Evolutionary conservation across 1,284 basidiomycete genomes (phyloP).

Genomic region (Caloboletus firmus): DNA sequence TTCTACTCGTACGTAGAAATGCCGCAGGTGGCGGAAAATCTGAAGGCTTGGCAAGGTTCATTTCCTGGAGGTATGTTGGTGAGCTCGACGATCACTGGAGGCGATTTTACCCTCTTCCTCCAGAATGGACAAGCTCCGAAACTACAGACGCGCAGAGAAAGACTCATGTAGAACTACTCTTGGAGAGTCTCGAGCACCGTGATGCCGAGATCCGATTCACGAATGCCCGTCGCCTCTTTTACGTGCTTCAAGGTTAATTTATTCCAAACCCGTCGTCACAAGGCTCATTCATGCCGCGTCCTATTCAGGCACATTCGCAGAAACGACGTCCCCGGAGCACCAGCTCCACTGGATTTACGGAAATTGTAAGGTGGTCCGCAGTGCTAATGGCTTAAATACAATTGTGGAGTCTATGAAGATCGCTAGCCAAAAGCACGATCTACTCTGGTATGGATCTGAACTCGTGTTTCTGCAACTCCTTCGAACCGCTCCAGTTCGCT

Average conservation of each 20-base stretch:
- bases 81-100: neutral
- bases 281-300: conserved; percentile 20
- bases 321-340: conserved; percentile 88
- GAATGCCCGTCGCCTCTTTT: conserved; percentile 84
- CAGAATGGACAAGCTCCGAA: conserved; percentile 75
- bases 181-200: conserved; percentile 84
- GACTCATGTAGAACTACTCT: conserved; percentile 73
- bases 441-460: conserved; percentile 58
- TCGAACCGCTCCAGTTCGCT: conserved; percentile 51
- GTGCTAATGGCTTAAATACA: conserved; percentile 80
- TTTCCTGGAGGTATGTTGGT: conserved; percentile 65
- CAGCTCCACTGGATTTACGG: conserved; percentile 96
- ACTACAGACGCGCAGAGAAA: conserved; percentile 60
- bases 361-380: conserved; percentile 86
- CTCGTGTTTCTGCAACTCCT: neutral
- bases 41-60: conserved; percentile 84
- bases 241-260: conserved; percentile 81
- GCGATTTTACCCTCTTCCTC: neutral
- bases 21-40: conserved; percentile 85
- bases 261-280: conserved; percentile 5
- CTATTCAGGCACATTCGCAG: conserved; percentile 80
- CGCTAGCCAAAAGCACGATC: conserved; percentile 85
- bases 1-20: conserved; percentile 99
- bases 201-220: conserved; percentile 82
- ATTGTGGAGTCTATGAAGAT: conserved; percentile 90